Evolutionary conservation across 2,329 filamentous ascomycete genomes (phyloP), one percentile per base, ranked within the genome.

Genomic region (Dactylellina drechsleri): DNA sequence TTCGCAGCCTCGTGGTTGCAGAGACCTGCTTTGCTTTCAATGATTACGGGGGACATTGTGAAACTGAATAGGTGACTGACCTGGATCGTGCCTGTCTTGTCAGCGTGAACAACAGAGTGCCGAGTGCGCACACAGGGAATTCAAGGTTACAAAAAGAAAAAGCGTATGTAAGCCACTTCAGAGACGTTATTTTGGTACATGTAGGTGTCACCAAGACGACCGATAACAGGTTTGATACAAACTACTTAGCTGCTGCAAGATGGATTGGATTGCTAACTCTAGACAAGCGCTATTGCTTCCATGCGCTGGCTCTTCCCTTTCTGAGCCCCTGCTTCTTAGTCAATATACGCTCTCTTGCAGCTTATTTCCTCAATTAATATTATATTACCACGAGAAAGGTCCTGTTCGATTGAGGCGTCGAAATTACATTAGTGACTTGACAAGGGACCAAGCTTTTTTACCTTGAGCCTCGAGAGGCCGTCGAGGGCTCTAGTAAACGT

Each of bases 161-260:
- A 47, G 49, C 23, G 43, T 47, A 45, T 59, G 43, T n/a, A 57
- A 70, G 57, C 41, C 64, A 67, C 64, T 62, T 70, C 56, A 61
- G 50, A 41, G 62, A 36, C 15, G 28, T 28, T 66, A 23, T 49
- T 43, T 26, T 47, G 26, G 41, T 28, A 36, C 60, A 47, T 31
- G 66, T 49, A 61, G 66, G 40, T 70, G 41, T 57, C 58, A 72
- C 47, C 53, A 58, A 65, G 50, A 16, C 31, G 10, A 36, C 66
- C 58, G 66, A 65, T 71, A 71, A 71, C 66, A 71, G 45, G 66
- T 71, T 65, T 71, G 53, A 71, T 71, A 71, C 59, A 43, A 36
- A 36, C 52, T 59, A 50, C 31, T 47, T 36, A 36, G 49, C 61
- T 70, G 57, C 41, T 71, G 66, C 66, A 65, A 71, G 43, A 64